Evolutionary conservation across 1,139 yeast species (phyloP), one percentile per base, ranked within the genome.

Genomic region (Insectozyma bohioensis): DNA sequence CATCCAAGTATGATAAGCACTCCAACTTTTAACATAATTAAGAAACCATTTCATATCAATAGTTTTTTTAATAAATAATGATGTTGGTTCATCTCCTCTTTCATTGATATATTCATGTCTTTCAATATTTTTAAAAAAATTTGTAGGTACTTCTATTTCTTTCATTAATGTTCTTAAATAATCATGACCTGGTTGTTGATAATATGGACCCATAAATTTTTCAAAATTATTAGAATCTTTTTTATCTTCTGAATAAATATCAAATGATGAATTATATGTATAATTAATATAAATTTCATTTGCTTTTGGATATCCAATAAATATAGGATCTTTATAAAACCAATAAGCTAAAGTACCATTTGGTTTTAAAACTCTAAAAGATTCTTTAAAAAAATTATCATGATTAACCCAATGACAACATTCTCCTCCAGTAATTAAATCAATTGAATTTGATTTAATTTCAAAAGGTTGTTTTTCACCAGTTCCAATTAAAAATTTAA

Each of bases 351-450:
- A 56, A 1, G 85, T 78, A 1, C 90, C 95, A 14, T 67, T 68
- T 0, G 72, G 63, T 40, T 69, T 72, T 39, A 86, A 61, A 8
- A 78, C 59, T 9, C 75, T 55, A 20, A 61, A 54, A 21, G 74
- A 68, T 36, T 75, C 77, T 7, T 52, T 45, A 49, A 79, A 75
- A 56, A 82, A 84, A 20, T 45, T 43, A 0, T 60, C 65, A 40
- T 75, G 75, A 24, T 80, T 68, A 35, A 85, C 73, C 95, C 95
- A 86, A 54, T 86, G 95, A 10, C 75, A 74, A 30, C 88, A 82
- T 52, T 86, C 88, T 0, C 88, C 94, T 6, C 80, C 80, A 1
- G 85, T 72, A n/a, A 85, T 61, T 44, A 84, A 45, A 49, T 82
- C 90, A 8, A 77, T 67, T 0, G 73, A 57, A 6, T 48, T 43